A percentile compares a stretch with the other conserved stretches of the same genome.
These are phyloP conservation scores for Jackrogersella multiformis DNA, from an alignment of 495 filamentous ascomycete genomes.

Conservation along the genomic window DNA sequence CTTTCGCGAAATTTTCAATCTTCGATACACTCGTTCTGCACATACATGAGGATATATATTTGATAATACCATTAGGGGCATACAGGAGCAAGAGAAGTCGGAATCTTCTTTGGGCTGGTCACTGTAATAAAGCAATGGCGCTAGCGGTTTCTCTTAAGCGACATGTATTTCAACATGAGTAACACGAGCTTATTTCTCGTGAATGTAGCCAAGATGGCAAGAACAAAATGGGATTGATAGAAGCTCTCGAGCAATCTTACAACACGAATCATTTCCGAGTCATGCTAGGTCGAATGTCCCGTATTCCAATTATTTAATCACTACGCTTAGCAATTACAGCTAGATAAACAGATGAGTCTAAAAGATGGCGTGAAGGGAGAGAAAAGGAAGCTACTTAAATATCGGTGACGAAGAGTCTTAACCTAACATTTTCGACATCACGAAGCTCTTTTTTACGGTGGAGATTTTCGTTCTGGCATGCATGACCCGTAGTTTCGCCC, in stretches of 20 bases:
- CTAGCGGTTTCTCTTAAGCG: slow-evolving; percentile 12
- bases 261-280: slow-evolving; percentile 16
- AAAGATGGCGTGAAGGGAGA: neutral
- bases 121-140: slow-evolving; percentile 38
- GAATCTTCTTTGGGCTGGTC: slow-evolving; percentile 22
- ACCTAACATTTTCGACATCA: neutral
- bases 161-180: slow-evolving; percentile 11
- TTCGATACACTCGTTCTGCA: slow-evolving; percentile 34
- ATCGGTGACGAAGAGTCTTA: neutral
- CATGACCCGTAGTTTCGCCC: neutral
- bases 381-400: neutral
- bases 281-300: neutral
- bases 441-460: neutral
- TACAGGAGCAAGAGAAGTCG: slow-evolving; percentile 30
- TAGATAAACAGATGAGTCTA: no score
- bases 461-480: neutral
- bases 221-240: slow-evolving; percentile 16
- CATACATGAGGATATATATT: slow-evolving; percentile 24
- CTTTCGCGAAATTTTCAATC: neutral
- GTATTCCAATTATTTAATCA: neutral
- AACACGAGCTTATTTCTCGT: slow-evolving; percentile 2
- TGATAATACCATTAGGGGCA: slow-evolving; percentile 36
- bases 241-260: slow-evolving; percentile 15
- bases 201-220: slow-evolving; percentile 12
- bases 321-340: no score